These are phyloP conservation scores for Acacia pycnantha DNA, from an alignment of 331 rosid genomes.

Conservation along the genomic window DNA sequence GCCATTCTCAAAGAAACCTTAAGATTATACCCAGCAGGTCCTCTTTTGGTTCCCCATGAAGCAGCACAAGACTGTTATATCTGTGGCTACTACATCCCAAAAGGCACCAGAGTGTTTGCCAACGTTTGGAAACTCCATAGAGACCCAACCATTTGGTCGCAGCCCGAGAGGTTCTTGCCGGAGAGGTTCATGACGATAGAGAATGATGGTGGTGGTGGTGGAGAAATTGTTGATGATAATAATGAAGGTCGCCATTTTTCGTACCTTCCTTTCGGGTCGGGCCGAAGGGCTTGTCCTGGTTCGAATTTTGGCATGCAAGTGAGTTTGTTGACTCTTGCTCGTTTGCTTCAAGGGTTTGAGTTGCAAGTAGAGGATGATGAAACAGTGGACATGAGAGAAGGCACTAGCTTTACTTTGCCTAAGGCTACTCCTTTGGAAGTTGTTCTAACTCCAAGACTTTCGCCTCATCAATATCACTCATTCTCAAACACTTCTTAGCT, in stretches of 20 bases:
- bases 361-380: neutral
- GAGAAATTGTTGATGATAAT: conserved; percentile 18
- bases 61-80: conserved; percentile 54
- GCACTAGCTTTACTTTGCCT: neutral
- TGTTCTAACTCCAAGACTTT: neutral
- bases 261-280: conserved; percentile 52
- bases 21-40: conserved; percentile 54
- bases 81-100: conserved; percentile 37
- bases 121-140: conserved; percentile 68
- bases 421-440: neutral
- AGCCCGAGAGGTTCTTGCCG: conserved; percentile 38
- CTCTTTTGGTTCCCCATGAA: conserved; percentile 57
- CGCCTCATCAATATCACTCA: neutral
- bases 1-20: conserved; percentile 56
- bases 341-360: conserved; percentile 51
- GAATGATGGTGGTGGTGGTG: conserved; percentile 26
- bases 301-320: conserved; percentile 41
- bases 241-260: conserved; percentile 33
- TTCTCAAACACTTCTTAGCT: neutral
- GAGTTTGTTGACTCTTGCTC: conserved; percentile 44
- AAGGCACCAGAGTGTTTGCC: conserved; percentile 58
- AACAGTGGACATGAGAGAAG: neutral
- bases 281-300: conserved; percentile 66
- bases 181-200: conserved; percentile 45
- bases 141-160: conserved; percentile 49